Evolutionary conservation across 2,329 filamentous ascomycete species (phyloP).

Genomic region (Ophiobolus disseminans): DNA sequence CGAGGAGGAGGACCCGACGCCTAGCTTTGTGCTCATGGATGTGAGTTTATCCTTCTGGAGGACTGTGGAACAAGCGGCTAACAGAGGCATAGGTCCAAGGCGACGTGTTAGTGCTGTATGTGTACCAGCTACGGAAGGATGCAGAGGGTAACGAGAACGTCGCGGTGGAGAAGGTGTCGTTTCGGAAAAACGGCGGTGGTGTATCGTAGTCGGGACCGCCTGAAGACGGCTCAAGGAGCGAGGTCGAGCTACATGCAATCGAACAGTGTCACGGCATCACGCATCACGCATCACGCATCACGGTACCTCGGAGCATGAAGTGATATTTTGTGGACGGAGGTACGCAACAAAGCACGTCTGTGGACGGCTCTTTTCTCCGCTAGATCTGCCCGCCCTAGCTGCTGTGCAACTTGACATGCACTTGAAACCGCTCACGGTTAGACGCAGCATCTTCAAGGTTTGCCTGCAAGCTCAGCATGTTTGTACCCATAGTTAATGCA

Average conservation of each 20-base stretch:
- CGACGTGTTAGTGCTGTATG: slow-evolving; percentile 92
- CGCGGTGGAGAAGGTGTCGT: slow-evolving; percentile 63
- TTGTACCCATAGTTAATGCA: background rate
- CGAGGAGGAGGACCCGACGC: slow-evolving; percentile 71
- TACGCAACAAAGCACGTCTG: too few relatives aligned
- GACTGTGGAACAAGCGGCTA: slow-evolving; percentile 17
- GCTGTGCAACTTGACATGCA: slow-evolving; percentile 27
- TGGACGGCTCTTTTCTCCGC: too few relatives aligned
- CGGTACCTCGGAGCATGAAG: slow-evolving; percentile 2
- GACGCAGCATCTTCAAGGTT: slow-evolving; percentile 23
- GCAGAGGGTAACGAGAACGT: slow-evolving; percentile 61
- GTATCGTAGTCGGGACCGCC: slow-evolving; percentile 39
- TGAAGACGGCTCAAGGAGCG: slow-evolving; percentile 12
- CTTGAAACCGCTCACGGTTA: slow-evolving; percentile 22
- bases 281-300: slow-evolving; percentile 1
- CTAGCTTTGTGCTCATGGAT: slow-evolving; percentile 98
- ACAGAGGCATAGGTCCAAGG: slow-evolving; percentile 76
- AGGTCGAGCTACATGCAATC: slow-evolving; percentile 11
- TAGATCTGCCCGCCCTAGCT: slow-evolving; percentile 7
- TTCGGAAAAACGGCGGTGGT: slow-evolving; percentile 57
- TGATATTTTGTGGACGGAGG: slow-evolving; percentile 1
- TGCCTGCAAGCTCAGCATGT: slow-evolving; percentile 5
- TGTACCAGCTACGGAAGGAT: slow-evolving; percentile 71
- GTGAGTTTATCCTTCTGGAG: slow-evolving; percentile 64
- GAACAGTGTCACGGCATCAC: slow-evolving; percentile 13